Evolutionary conservation across 2,329 filamentous ascomycete genomes (phyloP).

Genomic region (Xylaria sp.): DNA sequence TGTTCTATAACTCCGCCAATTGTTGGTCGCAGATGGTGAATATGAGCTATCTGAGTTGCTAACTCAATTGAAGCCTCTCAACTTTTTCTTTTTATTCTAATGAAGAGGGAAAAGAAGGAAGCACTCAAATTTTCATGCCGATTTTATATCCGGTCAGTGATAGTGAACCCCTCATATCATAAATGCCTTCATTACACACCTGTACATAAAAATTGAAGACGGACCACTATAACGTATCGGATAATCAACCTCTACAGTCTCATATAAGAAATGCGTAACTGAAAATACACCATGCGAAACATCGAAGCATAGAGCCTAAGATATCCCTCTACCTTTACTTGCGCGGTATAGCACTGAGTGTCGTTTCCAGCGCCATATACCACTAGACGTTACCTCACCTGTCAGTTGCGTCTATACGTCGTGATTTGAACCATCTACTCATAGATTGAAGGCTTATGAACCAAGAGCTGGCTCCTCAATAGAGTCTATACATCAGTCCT

Average conservation of each 20-base stretch:
- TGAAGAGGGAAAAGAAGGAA: too few species aligned
- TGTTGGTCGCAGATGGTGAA: too few species aligned
- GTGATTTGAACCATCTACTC: background rate
- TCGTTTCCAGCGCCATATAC: background rate
- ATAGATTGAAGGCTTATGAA: background rate
- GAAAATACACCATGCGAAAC: too few species aligned
- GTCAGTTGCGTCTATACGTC: background rate
- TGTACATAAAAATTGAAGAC: background rate
- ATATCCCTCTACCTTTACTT: background rate
- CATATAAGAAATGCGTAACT: too few species aligned
- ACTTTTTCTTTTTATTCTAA: too few species aligned
- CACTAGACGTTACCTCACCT: background rate
- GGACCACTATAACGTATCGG: background rate
- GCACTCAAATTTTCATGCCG: too few species aligned
- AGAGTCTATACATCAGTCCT: background rate
- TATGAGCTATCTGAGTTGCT: too few species aligned
- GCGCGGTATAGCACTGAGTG: background rate
- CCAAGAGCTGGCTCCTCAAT: background rate
- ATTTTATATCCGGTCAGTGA: background rate
- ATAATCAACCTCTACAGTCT: too few species aligned
- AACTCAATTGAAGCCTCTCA: too few species aligned
- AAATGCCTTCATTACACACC: background rate
- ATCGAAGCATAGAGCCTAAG: background rate
- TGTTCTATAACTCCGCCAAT: too few species aligned
- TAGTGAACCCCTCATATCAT: background rate